Conservation (phyloP, 2,329 filamentous ascomycete species). For the Periglandula ipomoeae region DNA sequence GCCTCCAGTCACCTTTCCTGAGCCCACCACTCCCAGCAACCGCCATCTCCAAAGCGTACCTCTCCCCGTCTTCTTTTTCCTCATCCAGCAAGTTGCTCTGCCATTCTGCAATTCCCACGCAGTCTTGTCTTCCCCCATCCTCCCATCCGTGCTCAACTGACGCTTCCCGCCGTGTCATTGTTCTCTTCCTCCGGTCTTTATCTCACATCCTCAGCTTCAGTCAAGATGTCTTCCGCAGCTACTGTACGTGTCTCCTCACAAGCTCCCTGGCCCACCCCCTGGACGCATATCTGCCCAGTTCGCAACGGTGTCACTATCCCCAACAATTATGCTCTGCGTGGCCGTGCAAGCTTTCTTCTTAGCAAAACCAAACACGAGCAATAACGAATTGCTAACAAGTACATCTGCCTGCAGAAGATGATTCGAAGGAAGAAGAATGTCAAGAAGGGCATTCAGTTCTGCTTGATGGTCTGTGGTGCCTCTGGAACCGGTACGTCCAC, state of each 20-base stretch:
- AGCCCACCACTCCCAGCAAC: conserved; percentile 5
- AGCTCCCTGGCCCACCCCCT: conserved; percentile 3
- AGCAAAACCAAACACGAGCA: background rate
- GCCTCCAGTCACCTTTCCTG: too few species aligned
- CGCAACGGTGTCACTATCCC: background rate
- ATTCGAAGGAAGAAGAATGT: conserved; percentile 99
- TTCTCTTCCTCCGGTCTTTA: conserved; percentile 7
- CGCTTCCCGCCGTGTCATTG: conserved; percentile 11
- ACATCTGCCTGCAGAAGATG: conserved; percentile 58
- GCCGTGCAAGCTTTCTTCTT: conserved; percentile 3
- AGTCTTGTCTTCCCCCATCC: conserved; percentile 7
- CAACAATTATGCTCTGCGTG: conserved; percentile 7
- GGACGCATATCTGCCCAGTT: background rate
- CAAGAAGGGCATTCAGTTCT: conserved; percentile 99
- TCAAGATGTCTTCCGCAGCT: conserved; percentile 19
- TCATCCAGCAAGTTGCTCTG: conserved; percentile 9
- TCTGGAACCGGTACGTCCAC: conserved; percentile 80
- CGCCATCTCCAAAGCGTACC: conserved; percentile 8
- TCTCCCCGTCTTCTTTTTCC: conserved; percentile 8
- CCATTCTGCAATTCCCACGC: conserved; percentile 4
- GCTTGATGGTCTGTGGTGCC: conserved; percentile 98
- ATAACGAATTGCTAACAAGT: conserved; percentile 20
- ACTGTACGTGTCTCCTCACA: conserved; percentile 9
- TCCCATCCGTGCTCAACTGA: conserved; percentile 7
- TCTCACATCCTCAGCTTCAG: conserved; percentile 6